A percentile compares a stretch with the other conserved stretches of the same genome.
Evolutionary conservation across 169 alveolate genomes (phyloP).

Genomic region (Theileria equi): DNA sequence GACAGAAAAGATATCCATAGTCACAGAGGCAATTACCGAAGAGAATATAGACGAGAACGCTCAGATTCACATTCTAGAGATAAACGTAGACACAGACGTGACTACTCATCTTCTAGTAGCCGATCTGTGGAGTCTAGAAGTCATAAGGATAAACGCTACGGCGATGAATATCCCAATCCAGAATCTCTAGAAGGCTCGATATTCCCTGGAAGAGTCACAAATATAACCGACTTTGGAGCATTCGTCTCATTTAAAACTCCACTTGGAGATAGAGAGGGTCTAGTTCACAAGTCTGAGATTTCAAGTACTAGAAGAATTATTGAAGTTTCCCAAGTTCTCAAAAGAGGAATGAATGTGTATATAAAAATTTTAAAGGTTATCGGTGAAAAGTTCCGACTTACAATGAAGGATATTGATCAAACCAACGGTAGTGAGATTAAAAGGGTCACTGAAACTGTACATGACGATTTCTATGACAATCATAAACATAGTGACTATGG

Average conservation of each 20-base stretch:
- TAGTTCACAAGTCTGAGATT: slow-evolving; percentile 77
- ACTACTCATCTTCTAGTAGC: background rate
- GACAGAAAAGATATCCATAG: background rate
- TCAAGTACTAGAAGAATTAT: slow-evolving; percentile 30
- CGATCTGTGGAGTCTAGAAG: background rate
- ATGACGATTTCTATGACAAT: no score
- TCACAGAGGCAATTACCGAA: slow-evolving; percentile 10
- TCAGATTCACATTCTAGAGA: background rate
- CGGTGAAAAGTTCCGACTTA: slow-evolving; percentile 69
- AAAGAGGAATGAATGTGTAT: slow-evolving; percentile 54
- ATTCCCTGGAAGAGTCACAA: slow-evolving; percentile 66
- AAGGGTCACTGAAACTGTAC: slow-evolving; percentile 9
- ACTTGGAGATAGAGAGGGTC: slow-evolving; percentile 74
- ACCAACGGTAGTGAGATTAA: slow-evolving; percentile 66
- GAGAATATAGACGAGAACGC: background rate
- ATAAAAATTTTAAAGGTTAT: slow-evolving; percentile 46
- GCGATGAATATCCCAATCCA: background rate
- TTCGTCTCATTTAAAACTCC: slow-evolving; percentile 68
- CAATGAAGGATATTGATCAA: slow-evolving; percentile 83
- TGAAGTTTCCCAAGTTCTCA: slow-evolving; percentile 29
- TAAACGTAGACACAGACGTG: background rate
- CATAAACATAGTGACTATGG: background rate
- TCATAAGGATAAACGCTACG: background rate
- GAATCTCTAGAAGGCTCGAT: slow-evolving; percentile 3
- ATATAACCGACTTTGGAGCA: slow-evolving; percentile 75